These are phyloP conservation scores for Naganishia onofrii DNA, from an alignment of 768 basidiomycete species.

Conservation along the genomic window DNA sequence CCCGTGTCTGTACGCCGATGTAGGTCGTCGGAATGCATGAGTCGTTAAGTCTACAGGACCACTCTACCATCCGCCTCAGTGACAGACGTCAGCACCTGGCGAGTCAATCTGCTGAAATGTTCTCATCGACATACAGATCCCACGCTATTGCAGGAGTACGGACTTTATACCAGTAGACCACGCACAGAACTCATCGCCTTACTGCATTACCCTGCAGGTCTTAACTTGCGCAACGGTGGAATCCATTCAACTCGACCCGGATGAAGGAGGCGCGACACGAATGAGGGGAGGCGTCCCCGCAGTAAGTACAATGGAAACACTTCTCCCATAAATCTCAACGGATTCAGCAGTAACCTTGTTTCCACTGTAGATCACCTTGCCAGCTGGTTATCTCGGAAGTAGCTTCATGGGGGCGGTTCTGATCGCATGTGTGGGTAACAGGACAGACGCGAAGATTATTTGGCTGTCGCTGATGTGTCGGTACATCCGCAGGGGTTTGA, in stretches of 20 bases:
- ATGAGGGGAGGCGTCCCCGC: slow-evolving; percentile 53
- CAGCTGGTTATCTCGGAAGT: slow-evolving; percentile 52
- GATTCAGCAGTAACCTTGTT: neutral
- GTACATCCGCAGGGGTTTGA: slow-evolving; percentile 44
- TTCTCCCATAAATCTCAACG: neutral
- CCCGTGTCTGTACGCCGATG: neutral
- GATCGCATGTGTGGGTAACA: slow-evolving; percentile 41
- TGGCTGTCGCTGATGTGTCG: neutral
- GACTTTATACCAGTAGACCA: neutral
- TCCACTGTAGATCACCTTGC: slow-evolving; percentile 42
- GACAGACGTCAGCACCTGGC: no score
- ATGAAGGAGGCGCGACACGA: slow-evolving; percentile 51
- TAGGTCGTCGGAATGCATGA: slow-evolving; percentile 50
- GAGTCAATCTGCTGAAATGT: neutral
- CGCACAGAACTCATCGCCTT: slow-evolving; percentile 34
- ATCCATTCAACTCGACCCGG: slow-evolving; percentile 45
- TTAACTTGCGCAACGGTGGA: slow-evolving; percentile 32
- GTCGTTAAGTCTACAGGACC: slow-evolving; percentile 38
- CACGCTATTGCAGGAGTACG: slow-evolving; percentile 51
- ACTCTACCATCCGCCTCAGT: no score
- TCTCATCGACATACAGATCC: slow-evolving; percentile 31
- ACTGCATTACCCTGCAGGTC: slow-evolving; percentile 14
- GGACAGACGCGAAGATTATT: neutral
- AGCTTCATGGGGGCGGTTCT: slow-evolving; percentile 48
- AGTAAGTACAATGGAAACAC: slow-evolving; percentile 31